Percentiles rank a stretch among this genome's conserved stretches.
phyloP scores from a whole-genome alignment of 2,329 filamentous ascomycete species.

The Penicillium janthinellum region DNA sequence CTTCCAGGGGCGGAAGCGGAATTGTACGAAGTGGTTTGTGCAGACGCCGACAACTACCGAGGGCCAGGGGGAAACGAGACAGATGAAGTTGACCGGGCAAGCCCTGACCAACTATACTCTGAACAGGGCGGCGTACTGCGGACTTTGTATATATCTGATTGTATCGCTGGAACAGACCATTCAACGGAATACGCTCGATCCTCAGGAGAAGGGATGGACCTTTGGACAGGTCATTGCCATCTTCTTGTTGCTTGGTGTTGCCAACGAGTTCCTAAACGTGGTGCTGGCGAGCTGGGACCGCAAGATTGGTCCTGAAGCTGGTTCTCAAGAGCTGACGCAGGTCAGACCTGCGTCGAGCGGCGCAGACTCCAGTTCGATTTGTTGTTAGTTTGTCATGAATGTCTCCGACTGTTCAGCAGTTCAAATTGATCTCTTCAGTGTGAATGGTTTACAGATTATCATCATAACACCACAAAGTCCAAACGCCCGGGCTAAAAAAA shows the following conservation, averaged over 20 bases:
- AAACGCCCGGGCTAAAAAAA: neutral
- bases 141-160: slow-evolving; percentile 21
- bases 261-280: slow-evolving; percentile 22
- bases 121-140: slow-evolving; percentile 16
- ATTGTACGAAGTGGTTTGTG: slow-evolving; percentile 13
- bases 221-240: slow-evolving; percentile 25
- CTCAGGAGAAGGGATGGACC: slow-evolving; percentile 17
- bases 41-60: neutral
- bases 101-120: slow-evolving; percentile 13
- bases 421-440: neutral
- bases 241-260: slow-evolving; percentile 20
- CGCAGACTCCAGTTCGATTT: slow-evolving; percentile 2
- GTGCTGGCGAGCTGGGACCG: slow-evolving; percentile 21
- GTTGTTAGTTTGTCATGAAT: neutral
- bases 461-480: neutral
- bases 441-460: neutral
- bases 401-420: neutral
- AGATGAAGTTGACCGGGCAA: slow-evolving; percentile 10
- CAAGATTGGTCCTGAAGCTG: slow-evolving; percentile 1
- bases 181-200: slow-evolving; percentile 15
- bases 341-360: slow-evolving; percentile 6
- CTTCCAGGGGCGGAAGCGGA: neutral
- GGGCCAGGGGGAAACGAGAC: neutral
- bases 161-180: slow-evolving; percentile 25
- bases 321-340: slow-evolving; percentile 8